phyloP scores from a whole-genome alignment of 495 filamentous ascomycete species.

The Chaetomium fimeti region DNA sequence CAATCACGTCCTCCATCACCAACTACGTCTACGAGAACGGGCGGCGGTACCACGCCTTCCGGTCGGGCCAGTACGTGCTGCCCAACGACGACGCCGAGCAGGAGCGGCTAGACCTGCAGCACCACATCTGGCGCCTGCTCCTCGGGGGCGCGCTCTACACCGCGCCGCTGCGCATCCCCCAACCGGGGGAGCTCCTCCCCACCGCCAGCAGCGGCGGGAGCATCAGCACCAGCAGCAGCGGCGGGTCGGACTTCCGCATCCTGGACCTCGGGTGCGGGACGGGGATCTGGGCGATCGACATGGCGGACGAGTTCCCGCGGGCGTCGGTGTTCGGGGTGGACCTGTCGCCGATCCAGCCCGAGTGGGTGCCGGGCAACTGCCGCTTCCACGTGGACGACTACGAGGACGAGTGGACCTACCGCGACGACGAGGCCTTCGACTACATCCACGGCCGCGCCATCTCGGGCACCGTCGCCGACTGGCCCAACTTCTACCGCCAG shows the following conservation, averaged over 20 bases:
- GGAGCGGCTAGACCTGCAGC: conserved; percentile 31
- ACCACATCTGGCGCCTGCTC: conserved; percentile 26
- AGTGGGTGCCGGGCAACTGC: conserved; percentile 52
- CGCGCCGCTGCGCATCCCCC: conserved; percentile 47
- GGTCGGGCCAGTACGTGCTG: conserved; percentile 30
- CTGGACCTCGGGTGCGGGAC: conserved; percentile 63
- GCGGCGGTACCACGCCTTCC: conserved; percentile 36
- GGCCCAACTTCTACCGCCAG: conserved; percentile 53
- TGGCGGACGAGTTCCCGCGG: conserved; percentile 37
- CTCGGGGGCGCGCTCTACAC: conserved; percentile 42
- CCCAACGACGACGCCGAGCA: conserved; percentile 36
- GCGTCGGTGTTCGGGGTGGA: conserved; percentile 47
- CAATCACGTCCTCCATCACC: conserved; percentile 33
- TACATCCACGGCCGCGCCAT: conserved; percentile 62
- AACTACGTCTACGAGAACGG: conserved; percentile 36
- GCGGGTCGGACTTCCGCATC: conserved; percentile 36
- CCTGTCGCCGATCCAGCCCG: conserved; percentile 35
- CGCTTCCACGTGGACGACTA: conserved; percentile 59
- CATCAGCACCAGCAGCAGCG: neutral
- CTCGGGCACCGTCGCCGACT: conserved; percentile 58
- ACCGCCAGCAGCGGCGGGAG: neutral
- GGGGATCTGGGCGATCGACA: conserved; percentile 62
- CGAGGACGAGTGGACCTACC: conserved; percentile 56
- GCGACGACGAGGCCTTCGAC: conserved; percentile 52
- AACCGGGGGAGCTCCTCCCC: conserved; percentile 29